These are phyloP conservation scores for Ceratocystis lukuohia DNA, from an alignment of 2,329 filamentous ascomycete genomes.

Conservation along the genomic window DNA sequence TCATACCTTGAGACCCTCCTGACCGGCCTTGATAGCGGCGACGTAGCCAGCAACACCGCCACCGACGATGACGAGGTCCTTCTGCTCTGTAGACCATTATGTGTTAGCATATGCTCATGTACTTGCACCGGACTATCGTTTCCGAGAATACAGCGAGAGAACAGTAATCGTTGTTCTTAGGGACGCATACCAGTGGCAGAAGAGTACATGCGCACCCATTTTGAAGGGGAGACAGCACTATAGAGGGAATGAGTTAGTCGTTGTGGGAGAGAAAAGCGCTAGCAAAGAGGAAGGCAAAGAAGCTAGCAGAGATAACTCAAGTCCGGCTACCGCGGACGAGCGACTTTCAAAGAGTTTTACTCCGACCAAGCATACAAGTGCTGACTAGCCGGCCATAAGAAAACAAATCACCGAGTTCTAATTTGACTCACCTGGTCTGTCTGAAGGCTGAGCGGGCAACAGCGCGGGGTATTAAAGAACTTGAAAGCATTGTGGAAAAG, in stretches of 20 bases:
- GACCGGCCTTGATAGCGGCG: constrained; percentile 95
- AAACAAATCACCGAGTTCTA: not conserved
- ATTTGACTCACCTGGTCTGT: constrained; percentile 31
- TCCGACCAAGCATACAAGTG: not conserved
- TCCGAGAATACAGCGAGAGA: not conserved
- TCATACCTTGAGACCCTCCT: constrained; percentile 84
- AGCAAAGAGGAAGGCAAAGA: not conserved
- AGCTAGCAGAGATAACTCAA: not conserved
- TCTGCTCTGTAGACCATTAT: constrained; percentile 52
- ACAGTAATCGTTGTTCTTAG: not conserved
- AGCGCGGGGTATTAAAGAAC: constrained; percentile 46
- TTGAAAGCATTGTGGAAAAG: constrained; percentile 42
- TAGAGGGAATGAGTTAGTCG: constrained; percentile 6
- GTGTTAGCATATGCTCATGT: constrained; percentile 27
- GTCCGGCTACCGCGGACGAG: not conserved
- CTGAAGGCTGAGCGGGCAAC: constrained; percentile 44
- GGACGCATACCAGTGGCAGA: constrained; percentile 40
- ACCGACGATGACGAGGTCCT: constrained; percentile 94
- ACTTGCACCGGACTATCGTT: not conserved
- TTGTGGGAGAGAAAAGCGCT: not conserved
- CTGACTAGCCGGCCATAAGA: not conserved
- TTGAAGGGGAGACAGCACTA: constrained; percentile 25
- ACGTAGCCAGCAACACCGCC: constrained; percentile 98
- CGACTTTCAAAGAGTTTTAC: not conserved
- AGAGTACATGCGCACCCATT: constrained; percentile 47